Evolutionary conservation across 1,139 yeast species (phyloP).

Genomic region (Debaryomycetaceae sp.): DNA sequence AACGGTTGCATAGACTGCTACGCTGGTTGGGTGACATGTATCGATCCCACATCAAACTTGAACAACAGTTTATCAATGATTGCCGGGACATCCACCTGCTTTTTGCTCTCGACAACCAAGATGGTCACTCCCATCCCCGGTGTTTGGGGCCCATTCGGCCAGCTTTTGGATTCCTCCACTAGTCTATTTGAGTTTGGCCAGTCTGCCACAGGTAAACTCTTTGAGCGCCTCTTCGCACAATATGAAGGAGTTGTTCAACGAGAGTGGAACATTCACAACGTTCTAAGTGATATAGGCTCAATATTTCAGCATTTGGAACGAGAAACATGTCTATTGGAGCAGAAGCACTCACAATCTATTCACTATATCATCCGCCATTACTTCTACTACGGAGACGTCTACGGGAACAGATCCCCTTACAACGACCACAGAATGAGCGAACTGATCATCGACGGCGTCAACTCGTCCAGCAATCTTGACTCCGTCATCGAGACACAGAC

Average conservation of each 20-base stretch:
- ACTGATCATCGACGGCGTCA: constrained; percentile 42
- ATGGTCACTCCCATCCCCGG: constrained; percentile 28
- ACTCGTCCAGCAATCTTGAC: constrained; percentile 21
- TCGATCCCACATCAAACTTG: constrained; percentile 13
- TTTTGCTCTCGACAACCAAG: constrained; percentile 26
- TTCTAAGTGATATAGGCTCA: constrained; percentile 4
- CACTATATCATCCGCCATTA: constrained; percentile 31
- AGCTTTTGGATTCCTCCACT: constrained; percentile 16
- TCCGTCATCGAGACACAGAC: constrained; percentile 6
- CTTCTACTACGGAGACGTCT: constrained; percentile 51
- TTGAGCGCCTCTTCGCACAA: constrained; percentile 44
- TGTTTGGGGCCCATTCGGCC: constrained; percentile 55
- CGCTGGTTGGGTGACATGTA: constrained; percentile 45
- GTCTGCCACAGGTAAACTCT: constrained; percentile 53
- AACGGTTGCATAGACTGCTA: constrained; percentile 59
- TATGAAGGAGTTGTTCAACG: constrained; percentile 10
- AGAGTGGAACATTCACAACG: constrained; percentile 1
- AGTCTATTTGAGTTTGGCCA: constrained; percentile 52
- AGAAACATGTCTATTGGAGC: constrained; percentile 19
- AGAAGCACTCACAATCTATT: constrained; percentile 15
- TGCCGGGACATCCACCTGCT: constrained; percentile 64
- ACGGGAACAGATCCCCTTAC: constrained; percentile 55
- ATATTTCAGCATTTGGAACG: constrained; percentile 32
- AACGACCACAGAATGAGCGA: constrained; percentile 50
- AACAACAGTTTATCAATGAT: constrained; percentile 38